phyloP scores from a whole-genome alignment of 768 basidiomycete genomes.

The Lentinula edodes region DNA sequence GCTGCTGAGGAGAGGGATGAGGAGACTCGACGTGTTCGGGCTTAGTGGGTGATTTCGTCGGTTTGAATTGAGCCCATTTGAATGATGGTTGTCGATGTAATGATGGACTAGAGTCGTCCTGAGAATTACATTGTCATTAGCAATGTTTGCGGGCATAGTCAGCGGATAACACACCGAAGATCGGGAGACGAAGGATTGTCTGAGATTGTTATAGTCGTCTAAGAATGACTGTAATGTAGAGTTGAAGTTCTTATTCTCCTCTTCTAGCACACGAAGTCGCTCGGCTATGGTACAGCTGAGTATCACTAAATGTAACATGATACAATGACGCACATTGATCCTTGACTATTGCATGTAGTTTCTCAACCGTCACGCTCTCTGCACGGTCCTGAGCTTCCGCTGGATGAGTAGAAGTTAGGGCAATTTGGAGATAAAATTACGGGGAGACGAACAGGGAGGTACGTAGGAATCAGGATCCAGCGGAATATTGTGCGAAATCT shows the following conservation, averaged over 20 bases:
- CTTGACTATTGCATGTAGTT: conserved; percentile 57
- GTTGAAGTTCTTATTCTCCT: conserved; percentile 70
- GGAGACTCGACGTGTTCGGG: conserved; percentile 64
- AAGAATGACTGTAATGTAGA: conserved; percentile 55
- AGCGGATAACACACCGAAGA: conserved; percentile 5
- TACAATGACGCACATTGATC: conserved; percentile 57
- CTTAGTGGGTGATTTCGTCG: conserved; percentile 78
- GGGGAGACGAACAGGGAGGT: conserved; percentile 67
- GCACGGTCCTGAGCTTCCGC: conserved; percentile 55
- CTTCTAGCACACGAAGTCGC: conserved; percentile 64
- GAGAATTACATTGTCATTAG: conserved; percentile 3
- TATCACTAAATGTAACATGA: conserved; percentile 1
- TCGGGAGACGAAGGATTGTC: conserved; percentile 32
- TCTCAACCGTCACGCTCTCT: conserved; percentile 56
- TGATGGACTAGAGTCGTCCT: conserved; percentile 35
- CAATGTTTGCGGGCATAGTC: conserved; percentile 8
- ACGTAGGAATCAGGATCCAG: conserved; percentile 83
- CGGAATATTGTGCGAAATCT: conserved; percentile 76
- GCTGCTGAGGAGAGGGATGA: conserved; percentile 70
- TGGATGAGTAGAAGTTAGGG: conserved; percentile 17
- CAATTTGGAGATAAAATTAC: conserved; percentile 4
- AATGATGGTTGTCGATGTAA: conserved; percentile 75
- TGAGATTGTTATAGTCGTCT: conserved; percentile 54
- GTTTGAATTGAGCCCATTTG: conserved; percentile 84
- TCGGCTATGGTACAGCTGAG: conserved; percentile 41